phyloP scores from a whole-genome alignment of 768 basidiomycete genomes.

The Rhodotorula sphaerocarpa region DNA sequence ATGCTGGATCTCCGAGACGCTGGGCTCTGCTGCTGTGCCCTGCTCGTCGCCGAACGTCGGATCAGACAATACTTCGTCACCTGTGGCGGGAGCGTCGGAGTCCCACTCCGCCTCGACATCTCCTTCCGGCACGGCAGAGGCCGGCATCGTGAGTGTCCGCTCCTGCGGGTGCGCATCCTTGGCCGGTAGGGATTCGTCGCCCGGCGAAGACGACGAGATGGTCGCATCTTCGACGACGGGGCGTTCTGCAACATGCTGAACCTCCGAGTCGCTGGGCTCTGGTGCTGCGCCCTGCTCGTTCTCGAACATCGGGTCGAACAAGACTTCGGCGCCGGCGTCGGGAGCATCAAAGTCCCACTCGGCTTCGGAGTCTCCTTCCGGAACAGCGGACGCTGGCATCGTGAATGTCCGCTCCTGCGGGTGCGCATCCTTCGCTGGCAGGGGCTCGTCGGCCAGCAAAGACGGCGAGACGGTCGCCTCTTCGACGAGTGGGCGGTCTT shows the following conservation, averaged over 20 bases:
- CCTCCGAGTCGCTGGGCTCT: constrained; percentile 1
- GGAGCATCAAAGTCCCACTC: constrained; percentile 9
- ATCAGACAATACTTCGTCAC: constrained; percentile 1
- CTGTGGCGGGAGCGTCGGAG: neutral
- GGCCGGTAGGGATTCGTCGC: too few species aligned
- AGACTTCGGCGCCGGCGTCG: constrained; percentile 6
- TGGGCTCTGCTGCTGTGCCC: neutral
- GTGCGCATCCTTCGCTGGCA: neutral
- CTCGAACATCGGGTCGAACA: neutral
- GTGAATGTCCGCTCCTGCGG: constrained; percentile 18
- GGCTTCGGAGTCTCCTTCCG: neutral
- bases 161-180: constrained; percentile 5
- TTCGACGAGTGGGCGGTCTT: neutral
- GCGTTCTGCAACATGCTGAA: neutral
- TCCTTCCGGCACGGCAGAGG: neutral
- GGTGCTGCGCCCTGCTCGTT: neutral
- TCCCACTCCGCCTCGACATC: constrained; percentile 3
- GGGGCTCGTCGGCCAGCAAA: too few species aligned
- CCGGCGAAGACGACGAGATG: too few species aligned
- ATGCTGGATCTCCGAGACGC: constrained; percentile 10
- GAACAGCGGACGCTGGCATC: neutral
- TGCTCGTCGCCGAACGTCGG: neutral
- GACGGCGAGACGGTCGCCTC: too few species aligned
- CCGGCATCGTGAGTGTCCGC: constrained; percentile 10
- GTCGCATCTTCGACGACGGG: too few species aligned